Evolutionary conservation across 2,329 filamentous ascomycete genomes (phyloP).

Genomic region (Alternaria sp.): DNA sequence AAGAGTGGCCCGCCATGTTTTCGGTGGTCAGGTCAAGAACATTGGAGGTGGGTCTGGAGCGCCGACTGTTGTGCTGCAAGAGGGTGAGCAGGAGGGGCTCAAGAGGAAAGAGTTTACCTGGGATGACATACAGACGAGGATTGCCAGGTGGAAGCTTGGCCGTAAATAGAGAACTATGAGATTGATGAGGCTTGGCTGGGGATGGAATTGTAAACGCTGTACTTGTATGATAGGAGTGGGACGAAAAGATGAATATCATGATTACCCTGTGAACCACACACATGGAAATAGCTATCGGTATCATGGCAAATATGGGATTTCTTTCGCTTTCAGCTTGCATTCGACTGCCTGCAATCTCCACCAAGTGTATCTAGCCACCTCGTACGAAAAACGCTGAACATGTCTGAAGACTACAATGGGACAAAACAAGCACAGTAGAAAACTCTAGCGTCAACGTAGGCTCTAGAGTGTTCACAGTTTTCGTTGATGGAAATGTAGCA

Average conservation of each 20-base stretch:
- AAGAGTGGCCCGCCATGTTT: constrained; percentile 78
- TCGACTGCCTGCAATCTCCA: not conserved
- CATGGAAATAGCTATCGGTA: not conserved
- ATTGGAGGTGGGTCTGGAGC: constrained; percentile 79
- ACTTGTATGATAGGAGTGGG: not conserved
- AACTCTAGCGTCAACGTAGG: not conserved
- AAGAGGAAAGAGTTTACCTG: constrained; percentile 74
- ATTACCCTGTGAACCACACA: not conserved
- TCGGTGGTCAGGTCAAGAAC: constrained; percentile 79
- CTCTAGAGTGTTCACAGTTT: not conserved
- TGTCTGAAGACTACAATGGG: not conserved
- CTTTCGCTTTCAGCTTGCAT: not conserved
- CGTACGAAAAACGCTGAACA: not conserved
- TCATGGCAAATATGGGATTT: not conserved
- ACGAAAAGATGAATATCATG: not conserved
- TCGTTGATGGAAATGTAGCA: not conserved
- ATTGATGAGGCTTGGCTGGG: not conserved
- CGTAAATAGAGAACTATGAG: constrained; percentile 51
- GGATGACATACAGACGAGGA: constrained; percentile 88
- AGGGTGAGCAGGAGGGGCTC: constrained; percentile 77
- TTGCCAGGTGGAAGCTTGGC: constrained; percentile 83
- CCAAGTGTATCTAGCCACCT: not conserved
- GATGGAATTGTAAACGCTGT: not conserved
- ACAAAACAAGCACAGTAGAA: not conserved
- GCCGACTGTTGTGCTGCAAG: constrained; percentile 93